Base-by-base conservation (phyloP, 108 stramenopile genomes). In the Schizochytrium sp. region DNA sequence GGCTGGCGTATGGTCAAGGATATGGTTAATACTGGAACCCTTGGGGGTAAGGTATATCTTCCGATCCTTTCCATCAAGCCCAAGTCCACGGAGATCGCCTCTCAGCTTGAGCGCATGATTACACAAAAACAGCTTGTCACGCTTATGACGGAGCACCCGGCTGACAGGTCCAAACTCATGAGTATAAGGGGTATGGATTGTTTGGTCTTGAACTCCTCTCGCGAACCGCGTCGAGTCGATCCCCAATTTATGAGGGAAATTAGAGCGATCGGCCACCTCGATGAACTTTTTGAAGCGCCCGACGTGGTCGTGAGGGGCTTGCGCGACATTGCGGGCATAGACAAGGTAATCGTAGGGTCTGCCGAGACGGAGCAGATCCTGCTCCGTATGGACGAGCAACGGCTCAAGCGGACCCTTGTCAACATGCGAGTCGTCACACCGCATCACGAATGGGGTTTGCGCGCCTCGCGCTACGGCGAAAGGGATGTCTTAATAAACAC, bases 321-420 rank as follows among this genome's bases (percentile, higher is more conserved):
- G 57, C 87, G 92, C 18, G 89, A 76, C 3, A 83, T 57, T 34
- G 92, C 95, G 60, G 71, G 89, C 51, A 93, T 97, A 5, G 92
- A 97, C 88, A 92, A 89, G 57, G 96, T 96, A 1, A 69, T 97
- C 25, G 90, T 96, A n/a, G 97, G 97, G 69, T 90, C 90, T 28
- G 95, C 95, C 4, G 87, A 87, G 23, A 95, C 96, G 4, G 93
- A 95, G 83, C 88, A 93, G 8, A 90, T 93, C 57, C 45, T 97
- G 0, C 55, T 57, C 14, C 3, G 4, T 8, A 57, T 57, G 55
- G 55, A 57, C 55, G 55, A 57, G 55, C 4, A 8, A 8, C 55
- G 55, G 14, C 8, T 57, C 14, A 57, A 57, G 55, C 55, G 4
- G 0, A 57, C 16, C 14, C 55, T 57, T 16, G 55, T 16, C 14